Evolutionary conservation across 345 rosid species (phyloP), one percentile per base, ranked within the genome.

Genomic region (Murraya koenigii): DNA sequence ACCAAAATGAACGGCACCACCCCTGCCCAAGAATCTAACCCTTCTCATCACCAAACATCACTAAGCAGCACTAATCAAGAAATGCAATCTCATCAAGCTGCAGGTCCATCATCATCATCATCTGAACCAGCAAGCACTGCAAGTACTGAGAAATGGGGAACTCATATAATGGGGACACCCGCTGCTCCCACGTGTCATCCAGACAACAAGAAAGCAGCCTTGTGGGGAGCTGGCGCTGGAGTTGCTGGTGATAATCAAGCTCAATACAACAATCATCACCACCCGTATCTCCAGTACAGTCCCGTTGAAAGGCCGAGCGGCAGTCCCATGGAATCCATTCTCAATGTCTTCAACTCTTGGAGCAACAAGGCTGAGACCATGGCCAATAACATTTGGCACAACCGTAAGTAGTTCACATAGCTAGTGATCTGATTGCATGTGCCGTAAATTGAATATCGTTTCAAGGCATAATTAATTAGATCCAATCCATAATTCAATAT

Each of bases 351-450:
- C 88, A 88, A 85, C 76, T 76, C 86, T 3, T 86, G 90, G 90
- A 75, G 86, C 81, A 70, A 77, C 55, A 86, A 88, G 77, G 89
- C 93, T 23, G 91, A 90, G 72, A 78, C 78, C 74, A 74, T 80
- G 82, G 90, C 90, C 75, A 79, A 84, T 62, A 86, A 88, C 56
- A 76, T 90, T 78, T 90, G 93, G 93, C 86, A 84, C 55, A 88
- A 87, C 77, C 76, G 91, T 85, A 81, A 32, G 88, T 71, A 38
- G 23, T 39, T 22, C 11, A 3, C 49, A 44, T 6, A 41, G 49
- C 49, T 41, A 41, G 49, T 11, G 49, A 0, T 41, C 49, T 41
- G 15, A 41, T 41, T 13, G 49, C 4, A 0, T 41, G 0, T 44
- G 49, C 49, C 13, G 5, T 44, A 0, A 3, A 3, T 44, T 44